A percentile compares a stretch with the other conserved stretches of the same genome.
Evolutionary conservation across 257 asterid species (phyloP).

Genomic region (Petunia axillaris): DNA sequence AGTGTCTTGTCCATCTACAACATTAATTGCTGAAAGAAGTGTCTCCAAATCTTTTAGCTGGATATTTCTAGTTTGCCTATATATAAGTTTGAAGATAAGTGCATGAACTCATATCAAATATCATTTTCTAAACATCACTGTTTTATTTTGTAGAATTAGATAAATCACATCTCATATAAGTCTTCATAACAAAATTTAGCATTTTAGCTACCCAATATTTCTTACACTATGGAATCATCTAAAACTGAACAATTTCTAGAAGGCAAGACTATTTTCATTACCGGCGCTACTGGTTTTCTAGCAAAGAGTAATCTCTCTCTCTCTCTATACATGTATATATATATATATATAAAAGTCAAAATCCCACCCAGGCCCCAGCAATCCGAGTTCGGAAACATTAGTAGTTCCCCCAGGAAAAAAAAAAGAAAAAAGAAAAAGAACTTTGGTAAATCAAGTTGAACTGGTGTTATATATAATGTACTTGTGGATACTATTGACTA

Average conservation of each 20-base stretch:
- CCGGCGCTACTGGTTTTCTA: slow-evolving; percentile 64
- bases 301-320: slow-evolving; percentile 45
- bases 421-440: no score
- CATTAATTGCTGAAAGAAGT: not conserved
- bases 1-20: not conserved
- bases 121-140: not conserved
- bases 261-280: slow-evolving; percentile 58
- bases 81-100: not conserved
- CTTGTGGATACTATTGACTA: not conserved
- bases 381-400: no score
- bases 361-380: no score
- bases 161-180: not conserved
- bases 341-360: no score
- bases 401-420: no score
- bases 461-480: not conserved
- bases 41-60: not conserved
- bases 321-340: not conserved
- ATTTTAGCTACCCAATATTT: not conserved
- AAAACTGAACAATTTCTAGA: slow-evolving; percentile 38
- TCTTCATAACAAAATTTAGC: not conserved
- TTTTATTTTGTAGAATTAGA: not conserved
- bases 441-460: no score
- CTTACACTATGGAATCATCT: slow-evolving; percentile 40
- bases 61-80: not conserved
- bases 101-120: not conserved